Evolutionary conservation across 2,329 filamentous ascomycete species (phyloP).

Genomic region (Thelonectria discophora): DNA sequence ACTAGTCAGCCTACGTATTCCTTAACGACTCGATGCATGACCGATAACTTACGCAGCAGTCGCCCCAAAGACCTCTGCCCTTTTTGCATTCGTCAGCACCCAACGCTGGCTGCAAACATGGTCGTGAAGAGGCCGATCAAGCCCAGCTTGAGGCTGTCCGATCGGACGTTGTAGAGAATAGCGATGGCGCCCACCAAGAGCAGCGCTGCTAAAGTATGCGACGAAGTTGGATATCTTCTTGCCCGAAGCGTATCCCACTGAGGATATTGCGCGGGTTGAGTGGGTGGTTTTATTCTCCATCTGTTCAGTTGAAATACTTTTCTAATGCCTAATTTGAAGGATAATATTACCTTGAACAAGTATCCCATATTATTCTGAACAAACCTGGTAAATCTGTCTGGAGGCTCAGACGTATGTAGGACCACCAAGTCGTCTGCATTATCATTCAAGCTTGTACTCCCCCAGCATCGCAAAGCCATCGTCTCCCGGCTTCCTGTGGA

Average conservation of each 20-base stretch:
- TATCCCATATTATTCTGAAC: background rate
- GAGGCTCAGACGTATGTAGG: background rate
- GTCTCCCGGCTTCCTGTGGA: conserved; percentile 1
- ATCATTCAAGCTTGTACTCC: background rate
- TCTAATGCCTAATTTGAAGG: too few species aligned
- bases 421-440: background rate
- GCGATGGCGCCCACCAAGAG: conserved; percentile 21
- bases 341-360: background rate
- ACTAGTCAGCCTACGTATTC: background rate
- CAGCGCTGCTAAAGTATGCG: conserved; percentile 16
- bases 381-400: background rate
- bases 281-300: background rate
- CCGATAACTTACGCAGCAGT: background rate
- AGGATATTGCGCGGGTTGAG: background rate
- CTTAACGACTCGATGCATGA: background rate
- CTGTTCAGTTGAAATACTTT: too few species aligned
- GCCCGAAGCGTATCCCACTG: background rate
- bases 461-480: background rate
- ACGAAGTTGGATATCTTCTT: conserved; percentile 10
- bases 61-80: background rate
- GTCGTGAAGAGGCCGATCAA: conserved; percentile 21
- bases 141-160: conserved; percentile 17
- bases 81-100: background rate
- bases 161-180: conserved; percentile 16
- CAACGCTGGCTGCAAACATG: conserved; percentile 5